Evolutionary conservation across 495 filamentous ascomycete genomes (phyloP).

Genomic region (Neurospora hispaniola): DNA sequence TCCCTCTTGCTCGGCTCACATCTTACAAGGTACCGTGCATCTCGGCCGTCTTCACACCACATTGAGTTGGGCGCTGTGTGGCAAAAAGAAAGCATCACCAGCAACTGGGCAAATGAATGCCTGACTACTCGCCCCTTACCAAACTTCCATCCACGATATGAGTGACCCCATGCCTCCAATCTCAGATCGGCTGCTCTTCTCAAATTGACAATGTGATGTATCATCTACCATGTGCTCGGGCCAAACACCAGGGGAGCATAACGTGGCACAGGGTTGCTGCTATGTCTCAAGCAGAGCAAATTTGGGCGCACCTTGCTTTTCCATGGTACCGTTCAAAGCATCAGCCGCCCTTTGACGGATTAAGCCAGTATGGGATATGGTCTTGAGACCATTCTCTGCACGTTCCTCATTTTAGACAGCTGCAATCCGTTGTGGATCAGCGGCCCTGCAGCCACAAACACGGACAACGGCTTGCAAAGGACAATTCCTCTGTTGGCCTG

Average conservation of each 20-base stretch:
- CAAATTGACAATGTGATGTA: not conserved
- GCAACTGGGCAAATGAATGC: not conserved
- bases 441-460: not conserved
- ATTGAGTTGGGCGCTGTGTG: not conserved
- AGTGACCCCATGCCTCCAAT: not conserved
- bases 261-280: not conserved
- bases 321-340: not conserved
- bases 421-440: constrained; percentile 7
- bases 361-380: not conserved
- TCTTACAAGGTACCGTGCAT: not conserved
- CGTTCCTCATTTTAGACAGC: constrained; percentile 4
- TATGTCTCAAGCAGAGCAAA: not conserved
- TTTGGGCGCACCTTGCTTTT: not conserved
- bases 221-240: not conserved
- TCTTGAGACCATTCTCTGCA: not conserved
- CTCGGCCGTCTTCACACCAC: not conserved
- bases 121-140: not conserved
- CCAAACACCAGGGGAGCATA: not conserved
- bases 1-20: not conserved
- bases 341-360: not conserved
- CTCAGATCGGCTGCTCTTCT: not conserved
- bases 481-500: not conserved
- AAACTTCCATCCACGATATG: not conserved
- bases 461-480: constrained; percentile 2
- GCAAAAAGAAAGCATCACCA: not conserved